Conservation (phyloP, 2,329 filamentous ascomycete genomes). For the Alternaria triticimaculans region DNA sequence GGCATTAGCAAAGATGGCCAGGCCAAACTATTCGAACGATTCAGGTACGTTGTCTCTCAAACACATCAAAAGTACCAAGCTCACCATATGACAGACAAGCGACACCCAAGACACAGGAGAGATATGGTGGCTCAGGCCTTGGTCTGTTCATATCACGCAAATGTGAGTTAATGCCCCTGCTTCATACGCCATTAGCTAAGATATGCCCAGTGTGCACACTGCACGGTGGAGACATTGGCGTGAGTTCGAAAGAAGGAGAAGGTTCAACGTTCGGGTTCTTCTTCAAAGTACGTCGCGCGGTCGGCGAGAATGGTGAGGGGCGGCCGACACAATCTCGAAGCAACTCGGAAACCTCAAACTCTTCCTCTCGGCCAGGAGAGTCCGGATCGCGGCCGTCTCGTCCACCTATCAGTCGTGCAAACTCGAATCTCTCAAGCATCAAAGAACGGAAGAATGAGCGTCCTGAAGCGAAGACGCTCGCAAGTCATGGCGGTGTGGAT, state of each 20-base stretch:
- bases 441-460: slow-evolving; percentile 30
- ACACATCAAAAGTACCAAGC: background rate
- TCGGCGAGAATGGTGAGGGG: slow-evolving; percentile 27
- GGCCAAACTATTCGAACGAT: slow-evolving; percentile 52
- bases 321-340: slow-evolving; percentile 35
- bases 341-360: slow-evolving; percentile 29
- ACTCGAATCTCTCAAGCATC: slow-evolving; percentile 36
- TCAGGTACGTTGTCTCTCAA: slow-evolving; percentile 36
- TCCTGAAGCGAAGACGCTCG: slow-evolving; percentile 7
- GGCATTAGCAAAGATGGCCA: slow-evolving; percentile 52
- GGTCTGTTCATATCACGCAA: slow-evolving; percentile 49
- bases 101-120: slow-evolving; percentile 50
- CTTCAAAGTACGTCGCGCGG: slow-evolving; percentile 43
- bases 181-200: background rate
- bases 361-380: slow-evolving; percentile 12
- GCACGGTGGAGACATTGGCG: slow-evolving; percentile 49
- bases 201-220: slow-evolving; percentile 40
- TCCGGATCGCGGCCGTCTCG: slow-evolving; percentile 17
- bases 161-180: slow-evolving; percentile 21
- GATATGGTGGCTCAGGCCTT: slow-evolving; percentile 52
- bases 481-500: slow-evolving; percentile 18
- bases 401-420: slow-evolving; percentile 36
- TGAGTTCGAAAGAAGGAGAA: slow-evolving; percentile 43
- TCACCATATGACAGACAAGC: slow-evolving; percentile 36
- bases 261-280: slow-evolving; percentile 49